These are phyloP conservation scores for Erigeron canadensis DNA, from an alignment of 129 eudicot genomes.

Conservation along the genomic window DNA sequence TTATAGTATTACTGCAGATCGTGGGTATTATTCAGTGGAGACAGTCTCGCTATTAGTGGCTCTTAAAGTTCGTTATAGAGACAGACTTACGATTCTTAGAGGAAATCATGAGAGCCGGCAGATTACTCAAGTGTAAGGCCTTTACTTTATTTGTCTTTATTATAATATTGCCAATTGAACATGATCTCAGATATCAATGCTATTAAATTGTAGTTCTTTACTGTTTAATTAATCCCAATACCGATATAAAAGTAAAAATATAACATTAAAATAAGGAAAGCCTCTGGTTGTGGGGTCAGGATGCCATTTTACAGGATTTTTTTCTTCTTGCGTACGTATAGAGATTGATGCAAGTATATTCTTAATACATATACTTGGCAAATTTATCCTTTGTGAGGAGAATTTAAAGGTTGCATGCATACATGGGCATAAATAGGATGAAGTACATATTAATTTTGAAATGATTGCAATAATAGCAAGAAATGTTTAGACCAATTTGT, in stretches of 20 bases:
- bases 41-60: constrained; percentile 89
- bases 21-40: constrained; percentile 98
- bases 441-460: not conserved
- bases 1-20: constrained; percentile 55
- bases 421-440: not conserved
- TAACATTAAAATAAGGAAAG: constrained; percentile 4
- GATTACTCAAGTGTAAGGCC: constrained; percentile 95
- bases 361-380: not conserved
- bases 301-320: not conserved
- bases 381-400: not conserved
- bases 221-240: not conserved
- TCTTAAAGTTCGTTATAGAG: constrained; percentile 91
- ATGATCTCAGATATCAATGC: not conserved
- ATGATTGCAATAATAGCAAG: not conserved
- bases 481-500: not conserved
- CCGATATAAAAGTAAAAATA: not conserved
- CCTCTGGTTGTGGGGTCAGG: not conserved
- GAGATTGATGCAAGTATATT: not conserved
- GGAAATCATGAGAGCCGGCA: constrained; percentile 98
- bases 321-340: not conserved
- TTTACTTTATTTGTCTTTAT: constrained; percentile 7
- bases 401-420: not conserved
- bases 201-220: not conserved
- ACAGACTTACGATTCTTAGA: constrained; percentile 92
- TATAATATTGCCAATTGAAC: not conserved